Conservation (phyloP, 805 yeast species). For the Yamadazyma nakazawae region DNA sequence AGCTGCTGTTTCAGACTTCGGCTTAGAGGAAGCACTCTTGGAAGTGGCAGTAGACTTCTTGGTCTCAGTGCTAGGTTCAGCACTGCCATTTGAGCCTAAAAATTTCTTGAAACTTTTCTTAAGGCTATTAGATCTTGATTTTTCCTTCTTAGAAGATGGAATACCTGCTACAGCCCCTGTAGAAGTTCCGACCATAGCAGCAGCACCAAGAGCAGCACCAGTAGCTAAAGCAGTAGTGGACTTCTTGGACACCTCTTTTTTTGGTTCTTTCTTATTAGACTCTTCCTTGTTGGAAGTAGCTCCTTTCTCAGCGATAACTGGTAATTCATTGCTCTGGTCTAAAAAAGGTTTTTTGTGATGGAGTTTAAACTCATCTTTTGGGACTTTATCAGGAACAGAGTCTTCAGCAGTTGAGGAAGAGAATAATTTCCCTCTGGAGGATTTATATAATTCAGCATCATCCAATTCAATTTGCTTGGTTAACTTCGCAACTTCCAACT, state of each 20-base stretch:
- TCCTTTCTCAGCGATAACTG: conserved; percentile 20
- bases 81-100: neutral
- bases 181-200: conserved; percentile 5
- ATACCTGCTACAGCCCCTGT: neutral
- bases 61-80: neutral
- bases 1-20: neutral
- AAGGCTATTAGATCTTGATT: conserved; percentile 13
- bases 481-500: conserved; percentile 29
- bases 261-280: conserved; percentile 1
- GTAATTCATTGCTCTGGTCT: conserved; percentile 31
- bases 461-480: conserved; percentile 32
- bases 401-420: conserved; percentile 10
- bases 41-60: conserved; percentile 1
- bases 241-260: conserved; percentile 4
- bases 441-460: conserved; percentile 22
- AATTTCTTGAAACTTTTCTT: conserved; percentile 12
- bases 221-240: conserved; percentile 15
- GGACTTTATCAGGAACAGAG: conserved; percentile 14
- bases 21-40: neutral
- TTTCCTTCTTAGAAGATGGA: neutral
- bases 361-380: conserved; percentile 11
- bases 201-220: conserved; percentile 14
- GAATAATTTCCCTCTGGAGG: conserved; percentile 8
- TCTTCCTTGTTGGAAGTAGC: conserved; percentile 11
- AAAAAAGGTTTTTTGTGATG: conserved; percentile 19